Evolutionary conservation across 2,329 filamentous ascomycete species (phyloP).

Genomic region (Xylariaceae sp.): DNA sequence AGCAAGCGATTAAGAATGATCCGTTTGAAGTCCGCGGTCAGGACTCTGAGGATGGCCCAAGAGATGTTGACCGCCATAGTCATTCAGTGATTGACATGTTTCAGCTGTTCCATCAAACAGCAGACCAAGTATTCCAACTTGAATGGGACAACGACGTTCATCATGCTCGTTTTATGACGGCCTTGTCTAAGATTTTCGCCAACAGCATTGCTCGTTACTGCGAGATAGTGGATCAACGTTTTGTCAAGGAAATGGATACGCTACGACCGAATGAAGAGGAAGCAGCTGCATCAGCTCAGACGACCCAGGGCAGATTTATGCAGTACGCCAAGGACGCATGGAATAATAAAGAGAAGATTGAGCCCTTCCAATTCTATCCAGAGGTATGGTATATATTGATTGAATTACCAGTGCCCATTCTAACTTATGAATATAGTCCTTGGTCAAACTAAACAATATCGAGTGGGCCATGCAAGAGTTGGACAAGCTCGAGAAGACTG

Average conservation of each 20-base stretch:
- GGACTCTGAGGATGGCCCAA: slow-evolving; percentile 55
- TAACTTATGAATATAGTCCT: slow-evolving; percentile 55
- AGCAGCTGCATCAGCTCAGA: slow-evolving; percentile 62
- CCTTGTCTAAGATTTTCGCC: slow-evolving; percentile 77
- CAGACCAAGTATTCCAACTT: slow-evolving; percentile 78
- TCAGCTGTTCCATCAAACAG: slow-evolving; percentile 84
- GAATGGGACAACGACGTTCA: slow-evolving; percentile 93
- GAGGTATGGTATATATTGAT: slow-evolving; percentile 54
- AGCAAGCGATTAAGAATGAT: slow-evolving; percentile 87
- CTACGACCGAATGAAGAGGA: slow-evolving; percentile 77
- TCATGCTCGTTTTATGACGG: slow-evolving; percentile 95
- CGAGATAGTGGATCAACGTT: slow-evolving; percentile 79
- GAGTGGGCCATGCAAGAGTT: slow-evolving; percentile 91
- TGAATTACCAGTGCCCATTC: slow-evolving; percentile 11
- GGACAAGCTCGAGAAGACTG: slow-evolving; percentile 79
- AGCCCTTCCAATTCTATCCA: slow-evolving; percentile 93
- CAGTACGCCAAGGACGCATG: slow-evolving; percentile 91
- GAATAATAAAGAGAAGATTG: slow-evolving; percentile 84
- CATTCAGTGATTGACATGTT: slow-evolving; percentile 92
- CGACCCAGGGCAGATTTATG: slow-evolving; percentile 87
- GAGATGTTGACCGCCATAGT: slow-evolving; percentile 83
- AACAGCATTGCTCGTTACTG: slow-evolving; percentile 82
- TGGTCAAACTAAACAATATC: slow-evolving; percentile 97
- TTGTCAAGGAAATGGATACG: slow-evolving; percentile 88
- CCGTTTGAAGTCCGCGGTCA: slow-evolving; percentile 70